Conservation (phyloP, 2,329 filamentous ascomycete species). For the Aspergillus flavus region DNA sequence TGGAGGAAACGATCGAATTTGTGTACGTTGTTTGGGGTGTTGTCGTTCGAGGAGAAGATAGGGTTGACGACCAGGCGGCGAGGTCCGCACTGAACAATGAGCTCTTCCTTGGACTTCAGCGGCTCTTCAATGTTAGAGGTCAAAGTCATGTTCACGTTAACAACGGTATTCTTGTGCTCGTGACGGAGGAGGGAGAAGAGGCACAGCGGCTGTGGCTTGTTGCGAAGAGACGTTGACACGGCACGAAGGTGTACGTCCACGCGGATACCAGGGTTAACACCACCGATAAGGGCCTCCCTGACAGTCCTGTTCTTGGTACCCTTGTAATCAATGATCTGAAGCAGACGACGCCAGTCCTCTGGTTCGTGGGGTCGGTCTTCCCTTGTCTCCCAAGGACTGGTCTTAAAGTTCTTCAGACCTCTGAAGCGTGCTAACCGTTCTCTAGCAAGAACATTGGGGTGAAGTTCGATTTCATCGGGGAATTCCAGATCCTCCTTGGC, state of each 20-base stretch:
- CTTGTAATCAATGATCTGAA: constrained; percentile 89
- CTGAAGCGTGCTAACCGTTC: constrained; percentile 86
- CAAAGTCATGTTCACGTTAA: constrained; percentile 88
- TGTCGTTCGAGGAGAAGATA: constrained; percentile 84
- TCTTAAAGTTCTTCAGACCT: constrained; percentile 86
- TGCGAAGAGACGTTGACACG: constrained; percentile 58
- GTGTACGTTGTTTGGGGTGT: constrained; percentile 94
- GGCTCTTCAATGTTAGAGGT: constrained; percentile 74
- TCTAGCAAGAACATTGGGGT: constrained; percentile 80
- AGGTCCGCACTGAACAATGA: constrained; percentile 88
- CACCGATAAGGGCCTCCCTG: constrained; percentile 84
- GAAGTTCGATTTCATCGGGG: constrained; percentile 94
- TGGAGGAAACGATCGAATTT: constrained; percentile 93
- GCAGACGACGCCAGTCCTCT: constrained; percentile 81
- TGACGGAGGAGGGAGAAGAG: constrained; percentile 88
- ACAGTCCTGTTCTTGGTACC: constrained; percentile 74
- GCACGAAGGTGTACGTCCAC: constrained; percentile 76
- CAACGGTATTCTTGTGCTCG: constrained; percentile 88
- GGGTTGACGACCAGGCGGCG: constrained; percentile 86
- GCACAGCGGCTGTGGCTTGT: constrained; percentile 61
- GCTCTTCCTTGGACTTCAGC: constrained; percentile 87
- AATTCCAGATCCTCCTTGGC: constrained; percentile 91
- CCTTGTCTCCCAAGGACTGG: constrained; percentile 83
- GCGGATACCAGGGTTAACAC: constrained; percentile 78
- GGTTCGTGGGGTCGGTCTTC: constrained; percentile 88